Percentiles rank a stretch among this genome's conserved stretches.
Evolutionary conservation across 2,329 filamentous ascomycete genomes (phyloP).

Genomic region (Nothomitra cinnamomea): DNA sequence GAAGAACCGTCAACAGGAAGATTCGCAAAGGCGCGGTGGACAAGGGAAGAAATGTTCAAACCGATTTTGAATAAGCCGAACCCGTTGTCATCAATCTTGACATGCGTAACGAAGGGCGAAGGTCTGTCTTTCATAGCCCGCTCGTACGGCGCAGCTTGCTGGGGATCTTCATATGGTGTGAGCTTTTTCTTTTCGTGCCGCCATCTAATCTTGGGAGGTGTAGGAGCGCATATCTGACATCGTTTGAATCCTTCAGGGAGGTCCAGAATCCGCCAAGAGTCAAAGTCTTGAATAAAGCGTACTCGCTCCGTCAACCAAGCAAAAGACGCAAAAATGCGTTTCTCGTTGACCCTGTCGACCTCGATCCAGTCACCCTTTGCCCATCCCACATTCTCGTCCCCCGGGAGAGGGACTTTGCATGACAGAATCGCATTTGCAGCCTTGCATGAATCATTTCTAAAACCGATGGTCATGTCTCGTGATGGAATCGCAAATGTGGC

Average conservation of each 20-base stretch:
- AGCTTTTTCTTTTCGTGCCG: conserved; percentile 18
- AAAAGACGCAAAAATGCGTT: conserved; percentile 16
- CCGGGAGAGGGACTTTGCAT: conserved; percentile 6
- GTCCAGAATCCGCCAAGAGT: conserved; percentile 12
- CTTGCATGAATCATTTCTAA: neutral
- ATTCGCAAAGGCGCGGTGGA: conserved; percentile 25
- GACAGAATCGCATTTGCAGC: conserved; percentile 5
- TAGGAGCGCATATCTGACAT: conserved; percentile 22
- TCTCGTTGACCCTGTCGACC: conserved; percentile 14
- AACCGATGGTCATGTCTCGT: neutral
- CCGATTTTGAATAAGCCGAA: conserved; percentile 24
- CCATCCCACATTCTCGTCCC: conserved; percentile 3
- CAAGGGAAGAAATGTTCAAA: conserved; percentile 25
- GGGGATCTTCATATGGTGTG: conserved; percentile 32
- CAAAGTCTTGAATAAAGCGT: conserved; percentile 10
- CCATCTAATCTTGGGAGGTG: conserved; percentile 23
- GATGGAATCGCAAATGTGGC: neutral
- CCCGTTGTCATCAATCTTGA: conserved; percentile 16
- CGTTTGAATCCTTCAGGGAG: conserved; percentile 10
- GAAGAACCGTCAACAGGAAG: conserved; percentile 13
- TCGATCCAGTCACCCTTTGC: conserved; percentile 12
- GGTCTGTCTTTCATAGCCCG: conserved; percentile 31
- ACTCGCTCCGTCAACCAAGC: conserved; percentile 19
- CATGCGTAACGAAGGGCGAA: conserved; percentile 24
- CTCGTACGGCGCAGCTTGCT: conserved; percentile 33